A percentile compares a stretch with the other conserved stretches of the same genome.
Evolutionary conservation across 768 basidiomycete species (phyloP).

Genomic region (Harrya chromipes): DNA sequence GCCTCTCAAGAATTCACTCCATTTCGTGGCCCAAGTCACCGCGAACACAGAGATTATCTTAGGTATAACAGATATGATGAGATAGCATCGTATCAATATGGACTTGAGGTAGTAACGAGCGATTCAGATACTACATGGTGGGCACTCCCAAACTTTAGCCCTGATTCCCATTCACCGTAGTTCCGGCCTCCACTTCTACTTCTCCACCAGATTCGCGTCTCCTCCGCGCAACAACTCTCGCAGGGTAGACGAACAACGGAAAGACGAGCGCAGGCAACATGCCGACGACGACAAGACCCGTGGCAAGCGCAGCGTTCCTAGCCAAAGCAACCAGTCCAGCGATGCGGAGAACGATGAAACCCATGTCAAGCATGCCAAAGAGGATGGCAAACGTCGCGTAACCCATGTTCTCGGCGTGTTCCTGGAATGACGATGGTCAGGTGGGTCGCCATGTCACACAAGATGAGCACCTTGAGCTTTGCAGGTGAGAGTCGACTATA

Average conservation of each 20-base stretch:
- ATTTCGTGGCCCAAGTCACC: not conserved
- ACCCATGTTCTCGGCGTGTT: slow-evolving; percentile 13
- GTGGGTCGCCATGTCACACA: not conserved
- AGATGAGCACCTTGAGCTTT: slow-evolving; percentile 21
- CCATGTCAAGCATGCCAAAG: slow-evolving; percentile 19
- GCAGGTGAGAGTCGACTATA: slow-evolving; percentile 23
- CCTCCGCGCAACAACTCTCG: not conserved
- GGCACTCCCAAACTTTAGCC: not conserved
- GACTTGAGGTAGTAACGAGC: too few species aligned
- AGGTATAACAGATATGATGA: too few species aligned
- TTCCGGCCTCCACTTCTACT: not conserved
- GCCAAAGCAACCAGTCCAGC: slow-evolving; percentile 11
- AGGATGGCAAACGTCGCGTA: slow-evolving; percentile 14
- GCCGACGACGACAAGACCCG: slow-evolving; percentile 10
- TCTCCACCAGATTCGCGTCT: not conserved
- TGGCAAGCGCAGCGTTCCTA: slow-evolving; percentile 8
- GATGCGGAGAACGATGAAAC: slow-evolving; percentile 18
- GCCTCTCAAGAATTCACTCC: not conserved
- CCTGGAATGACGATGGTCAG: not conserved
- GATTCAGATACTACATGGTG: too few species aligned
- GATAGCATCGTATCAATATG: too few species aligned
- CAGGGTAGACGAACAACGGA: slow-evolving; percentile 1
- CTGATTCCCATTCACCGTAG: not conserved
- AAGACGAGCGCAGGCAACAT: slow-evolving; percentile 5
- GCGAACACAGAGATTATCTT: not conserved